Base-by-base conservation (phyloP, 2,329 filamentous ascomycete species). In the Claviceps africana region DNA sequence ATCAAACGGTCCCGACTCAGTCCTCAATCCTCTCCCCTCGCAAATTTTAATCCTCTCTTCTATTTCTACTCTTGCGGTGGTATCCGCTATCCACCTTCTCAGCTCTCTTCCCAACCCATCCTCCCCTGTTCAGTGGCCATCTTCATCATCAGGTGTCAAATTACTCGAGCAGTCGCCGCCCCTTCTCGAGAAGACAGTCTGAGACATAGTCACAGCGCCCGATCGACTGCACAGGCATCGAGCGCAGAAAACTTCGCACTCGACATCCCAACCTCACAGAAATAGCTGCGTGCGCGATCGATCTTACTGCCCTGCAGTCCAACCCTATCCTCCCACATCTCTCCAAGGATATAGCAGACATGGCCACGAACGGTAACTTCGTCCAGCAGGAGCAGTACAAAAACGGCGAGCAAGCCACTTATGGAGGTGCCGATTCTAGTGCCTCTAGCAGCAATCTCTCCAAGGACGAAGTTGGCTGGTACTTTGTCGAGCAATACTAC, bases 401-500 rank as follows among this genome's bases (percentile, higher is more conserved):
- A 61, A 56, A 61, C 56, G 55, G 62, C 58, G 70, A 72, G 54
- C 69, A 71, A 60, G 60, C 67, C 54, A 59, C 65, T 51, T 55
- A 67, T 48, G 61, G 63, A 54, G 66, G 66, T 52, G 60, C 65
- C 54, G 61, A 66, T 45, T 57, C 65, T 55, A 58, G 63, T 55
- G 60, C 62, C 56, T 58, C 63, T 52, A 71, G 67, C 61, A 72
- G 65, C 64, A 74, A 78, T 61, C 71, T 81, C 42, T 75, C 77
- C 62, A 96, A 95, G 75, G 89, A 95, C 68, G 88, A 97, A 74
- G 89, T 98, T 60, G 93, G 89, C 70, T 98, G 93, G 93, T 97
- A 91, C 74, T 98, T 98, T 62, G 93, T 98, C 54, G 90, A 97
- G 79, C 89, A 95, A 71, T 98, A 96, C 77, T 98, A 98, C 74